Evolutionary conservation across 2,329 filamentous ascomycete species (phyloP), one percentile per base, ranked within the genome.

Genomic region (Colletotrichum acutatum): DNA sequence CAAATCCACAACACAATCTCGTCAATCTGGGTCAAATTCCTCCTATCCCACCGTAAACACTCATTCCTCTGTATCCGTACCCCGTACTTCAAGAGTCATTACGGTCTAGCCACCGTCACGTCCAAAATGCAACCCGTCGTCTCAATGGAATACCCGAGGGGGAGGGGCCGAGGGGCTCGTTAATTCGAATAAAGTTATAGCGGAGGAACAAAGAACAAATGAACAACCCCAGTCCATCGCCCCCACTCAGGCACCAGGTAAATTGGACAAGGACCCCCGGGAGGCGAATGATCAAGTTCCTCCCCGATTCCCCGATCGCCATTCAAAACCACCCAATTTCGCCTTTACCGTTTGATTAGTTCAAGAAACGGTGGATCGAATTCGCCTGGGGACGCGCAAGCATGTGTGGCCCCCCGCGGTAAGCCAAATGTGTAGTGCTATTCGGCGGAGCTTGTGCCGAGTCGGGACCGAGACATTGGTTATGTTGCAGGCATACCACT

Each of bases 381-480:
- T n/a, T 9, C 30, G 19, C 28, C 42, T 14, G 11, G 61, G 68
- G 62, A 54, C 68, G 62, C 68, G 68, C 56, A 66, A 67, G 54
- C 68, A 49, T 54, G 9, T 34, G 32, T 34, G 32, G 32, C 32
- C 5, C 37, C 54, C 53, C 56, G 14, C 24, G 12, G 14, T 42
- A 54, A 11, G 46, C 46, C 9, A 8, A 4, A 22, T 54, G 37
- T 5, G 37, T 42, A 3, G 37, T 42, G 37, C 37, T 19, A 42
- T 2, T 66, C 32, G 54, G 67, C 37, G 22, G 14, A n/a, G 34
- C 14, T 5, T 24, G 30, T 37, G 42, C 67, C 67, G 67, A 58
- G 22, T 9, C 53, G 62, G 62, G 22, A 56, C 49, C 30, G 30
- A 16, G 24, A 16, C 11, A 11, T 22, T 6, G 12, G 9, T 49